Percentiles rank a stretch among this genome's conserved stretches.
phyloP scores from a whole-genome alignment of 441 rosid species.

The Breynia disticha region DNA sequence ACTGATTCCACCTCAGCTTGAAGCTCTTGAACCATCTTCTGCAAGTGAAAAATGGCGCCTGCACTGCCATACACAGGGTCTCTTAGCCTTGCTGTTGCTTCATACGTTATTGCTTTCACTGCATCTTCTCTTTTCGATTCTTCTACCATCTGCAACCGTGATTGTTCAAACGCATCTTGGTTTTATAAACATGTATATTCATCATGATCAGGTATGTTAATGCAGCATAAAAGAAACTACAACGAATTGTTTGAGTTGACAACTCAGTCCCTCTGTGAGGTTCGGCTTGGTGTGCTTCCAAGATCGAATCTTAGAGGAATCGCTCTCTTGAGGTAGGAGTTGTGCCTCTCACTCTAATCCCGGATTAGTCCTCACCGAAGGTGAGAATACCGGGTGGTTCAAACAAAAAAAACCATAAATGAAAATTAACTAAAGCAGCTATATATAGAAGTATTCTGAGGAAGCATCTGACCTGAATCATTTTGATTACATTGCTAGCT shows the following conservation, averaged over 20 bases:
- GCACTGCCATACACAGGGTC: slow-evolving; percentile 39
- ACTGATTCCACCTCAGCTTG: slow-evolving; percentile 17
- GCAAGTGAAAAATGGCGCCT: slow-evolving; percentile 25
- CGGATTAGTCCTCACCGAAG: no score
- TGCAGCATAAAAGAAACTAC: neutral
- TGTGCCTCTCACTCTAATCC: no score
- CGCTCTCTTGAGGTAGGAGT: no score
- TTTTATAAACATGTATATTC: neutral
- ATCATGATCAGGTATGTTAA: neutral
- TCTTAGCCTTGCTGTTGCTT: slow-evolving; percentile 37
- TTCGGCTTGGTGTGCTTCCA: no score
- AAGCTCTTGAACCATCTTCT: slow-evolving; percentile 26
- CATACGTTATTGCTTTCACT: slow-evolving; percentile 31
- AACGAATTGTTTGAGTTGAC: no score
- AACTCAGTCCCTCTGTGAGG: no score
- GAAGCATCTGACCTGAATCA: slow-evolving; percentile 26
- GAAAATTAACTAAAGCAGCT: neutral
- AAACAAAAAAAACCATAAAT: no score
- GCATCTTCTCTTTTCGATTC: slow-evolving; percentile 32
- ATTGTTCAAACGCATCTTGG: neutral
- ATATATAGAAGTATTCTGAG: neutral
- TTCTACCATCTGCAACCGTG: slow-evolving; percentile 25
- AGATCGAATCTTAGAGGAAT: no score
- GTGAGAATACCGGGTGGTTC: no score
- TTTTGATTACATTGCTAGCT: slow-evolving; percentile 34